These are phyloP conservation scores for Magnusiomyces sp. DNA, from an alignment of 1,139 yeast species.

Conservation along the genomic window DNA sequence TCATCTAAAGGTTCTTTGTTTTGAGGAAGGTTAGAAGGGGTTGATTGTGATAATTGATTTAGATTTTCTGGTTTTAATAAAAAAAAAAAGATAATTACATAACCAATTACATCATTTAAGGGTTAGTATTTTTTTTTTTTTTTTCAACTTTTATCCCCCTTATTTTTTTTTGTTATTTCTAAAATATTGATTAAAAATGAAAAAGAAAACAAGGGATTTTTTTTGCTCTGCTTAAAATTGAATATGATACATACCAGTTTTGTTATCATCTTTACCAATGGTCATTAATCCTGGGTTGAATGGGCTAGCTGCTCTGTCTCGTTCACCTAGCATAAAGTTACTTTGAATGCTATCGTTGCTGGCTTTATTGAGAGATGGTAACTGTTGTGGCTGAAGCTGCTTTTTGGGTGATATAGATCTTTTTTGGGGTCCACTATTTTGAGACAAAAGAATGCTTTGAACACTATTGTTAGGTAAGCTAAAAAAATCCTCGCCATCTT, in stretches of 20 bases:
- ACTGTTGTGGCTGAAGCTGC: not conserved
- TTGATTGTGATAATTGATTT: no score
- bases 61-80: no score
- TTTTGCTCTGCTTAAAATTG: not conserved
- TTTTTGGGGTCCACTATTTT: not conserved
- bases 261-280: not conserved
- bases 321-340: no score
- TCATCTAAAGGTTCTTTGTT: no score
- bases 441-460: not conserved
- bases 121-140: no score
- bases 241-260: not conserved
- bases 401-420: not conserved
- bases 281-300: not conserved
- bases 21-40: no score
- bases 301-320: not conserved
- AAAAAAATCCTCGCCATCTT: conserved; percentile 3
- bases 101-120: no score
- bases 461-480: not conserved
- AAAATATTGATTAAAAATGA: not conserved
- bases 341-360: no score
- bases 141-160: no score
- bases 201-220: not conserved
- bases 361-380: not conserved
- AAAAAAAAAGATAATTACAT: no score
- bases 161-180: no score